These are phyloP conservation scores for Arthroderma sp. DNA, from an alignment of 2,329 filamentous ascomycete species.

Conservation along the genomic window DNA sequence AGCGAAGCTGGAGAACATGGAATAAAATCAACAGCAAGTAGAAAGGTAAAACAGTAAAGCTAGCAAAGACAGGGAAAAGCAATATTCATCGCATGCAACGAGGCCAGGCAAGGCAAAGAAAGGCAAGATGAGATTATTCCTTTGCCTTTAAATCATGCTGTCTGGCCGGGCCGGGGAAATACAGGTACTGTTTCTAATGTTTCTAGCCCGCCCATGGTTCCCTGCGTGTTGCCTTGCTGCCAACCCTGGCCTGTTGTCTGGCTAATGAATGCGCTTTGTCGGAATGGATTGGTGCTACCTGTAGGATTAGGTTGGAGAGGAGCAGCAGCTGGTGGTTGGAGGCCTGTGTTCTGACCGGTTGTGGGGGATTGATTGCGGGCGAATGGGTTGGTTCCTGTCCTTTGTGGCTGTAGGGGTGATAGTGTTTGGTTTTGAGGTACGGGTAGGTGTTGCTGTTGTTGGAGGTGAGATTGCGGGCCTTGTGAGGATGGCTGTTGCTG, in stretches of 20 bases:
- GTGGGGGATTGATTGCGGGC: slow-evolving; percentile 40
- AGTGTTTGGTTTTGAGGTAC: slow-evolving; percentile 22
- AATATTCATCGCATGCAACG: too few relatives aligned
- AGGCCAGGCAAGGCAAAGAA: neutral
- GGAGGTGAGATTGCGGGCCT: slow-evolving; percentile 9
- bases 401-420: slow-evolving; percentile 39
- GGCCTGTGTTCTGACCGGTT: slow-evolving; percentile 18
- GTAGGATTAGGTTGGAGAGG: slow-evolving; percentile 61
- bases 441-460: slow-evolving; percentile 21
- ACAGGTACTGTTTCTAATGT: slow-evolving; percentile 66
- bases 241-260: slow-evolving; percentile 78
- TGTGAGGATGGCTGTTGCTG: slow-evolving; percentile 1
- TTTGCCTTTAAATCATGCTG: slow-evolving; percentile 5
- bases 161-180: slow-evolving; percentile 64
- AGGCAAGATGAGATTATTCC: neutral
- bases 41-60: neutral
- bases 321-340: slow-evolving; percentile 24
- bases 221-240: slow-evolving; percentile 59
- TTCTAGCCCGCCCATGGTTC: slow-evolving; percentile 65
- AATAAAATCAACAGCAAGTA: neutral
- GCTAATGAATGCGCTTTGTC: slow-evolving; percentile 80
- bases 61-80: neutral
- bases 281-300: slow-evolving; percentile 86
- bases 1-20: neutral
- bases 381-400: slow-evolving; percentile 62